Evolutionary conservation across 2,329 filamentous ascomycete genomes (phyloP).

Genomic region (Colletotrichum sidae): DNA sequence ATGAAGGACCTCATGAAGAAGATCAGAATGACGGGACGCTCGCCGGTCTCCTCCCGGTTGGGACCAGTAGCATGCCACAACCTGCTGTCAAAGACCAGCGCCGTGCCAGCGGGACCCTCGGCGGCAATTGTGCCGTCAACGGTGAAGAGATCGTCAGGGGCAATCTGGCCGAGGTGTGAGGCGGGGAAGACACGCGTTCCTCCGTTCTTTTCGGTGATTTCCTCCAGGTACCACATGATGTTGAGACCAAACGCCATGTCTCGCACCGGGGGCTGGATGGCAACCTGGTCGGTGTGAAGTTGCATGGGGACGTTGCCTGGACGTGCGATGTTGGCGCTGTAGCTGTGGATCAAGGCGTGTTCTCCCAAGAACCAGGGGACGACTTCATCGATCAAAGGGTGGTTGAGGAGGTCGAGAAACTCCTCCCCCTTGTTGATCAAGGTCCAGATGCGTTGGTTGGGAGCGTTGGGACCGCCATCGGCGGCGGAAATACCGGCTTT

Average conservation of each 20-base stretch:
- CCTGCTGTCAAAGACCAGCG: slow-evolving; percentile 4
- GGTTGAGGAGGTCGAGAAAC: slow-evolving; percentile 20
- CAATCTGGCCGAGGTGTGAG: slow-evolving; percentile 7
- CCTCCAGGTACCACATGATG: slow-evolving; percentile 24
- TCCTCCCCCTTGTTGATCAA: slow-evolving; percentile 28
- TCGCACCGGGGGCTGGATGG: slow-evolving; percentile 26
- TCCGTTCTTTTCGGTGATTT: slow-evolving; percentile 15
- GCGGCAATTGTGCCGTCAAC: slow-evolving; percentile 21
- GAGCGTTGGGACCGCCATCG: slow-evolving; percentile 1
- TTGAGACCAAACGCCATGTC: slow-evolving; percentile 14
- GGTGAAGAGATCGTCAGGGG: slow-evolving; percentile 9
- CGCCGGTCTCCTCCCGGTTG: slow-evolving; percentile 11
- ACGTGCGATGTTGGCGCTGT: slow-evolving; percentile 26
- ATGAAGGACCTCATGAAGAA: slow-evolving; percentile 26
- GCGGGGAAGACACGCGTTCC: slow-evolving; percentile 14
- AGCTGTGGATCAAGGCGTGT: slow-evolving; percentile 25
- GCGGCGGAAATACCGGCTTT: background rate
- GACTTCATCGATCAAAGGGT: slow-evolving; percentile 24
- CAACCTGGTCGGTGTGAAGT: slow-evolving; percentile 25
- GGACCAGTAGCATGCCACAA: slow-evolving; percentile 18
- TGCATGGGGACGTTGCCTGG: slow-evolving; percentile 18
- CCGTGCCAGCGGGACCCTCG: background rate
- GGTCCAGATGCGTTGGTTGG: slow-evolving; percentile 25
- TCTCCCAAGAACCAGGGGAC: slow-evolving; percentile 24
- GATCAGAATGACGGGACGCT: slow-evolving; percentile 24